These are phyloP conservation scores for Funneliformis mosseae DNA, from an alignment of 192 early-diverging fungal species.

Conservation along the genomic window DNA sequence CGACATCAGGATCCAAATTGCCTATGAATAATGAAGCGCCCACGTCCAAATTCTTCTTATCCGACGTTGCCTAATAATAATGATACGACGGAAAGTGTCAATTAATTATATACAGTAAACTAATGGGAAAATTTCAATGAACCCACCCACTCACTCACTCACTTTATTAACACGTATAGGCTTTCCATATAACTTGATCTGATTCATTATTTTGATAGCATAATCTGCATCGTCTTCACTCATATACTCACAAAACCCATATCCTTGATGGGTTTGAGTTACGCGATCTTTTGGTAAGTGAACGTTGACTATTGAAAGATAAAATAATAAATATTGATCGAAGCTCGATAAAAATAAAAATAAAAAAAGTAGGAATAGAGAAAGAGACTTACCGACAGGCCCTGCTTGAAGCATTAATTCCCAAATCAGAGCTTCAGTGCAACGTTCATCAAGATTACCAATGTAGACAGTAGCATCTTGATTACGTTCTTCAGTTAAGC, in stretches of 20 bases:
- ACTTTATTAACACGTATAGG: conserved; percentile 94
- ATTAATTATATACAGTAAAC: not conserved
- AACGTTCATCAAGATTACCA: conserved; percentile 95
- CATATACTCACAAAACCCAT: conserved; percentile 95
- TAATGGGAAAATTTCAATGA: not conserved
- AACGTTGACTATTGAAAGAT: conserved; percentile 73
- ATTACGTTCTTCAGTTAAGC: conserved; percentile 74
- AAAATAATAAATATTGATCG: conserved; percentile 1
- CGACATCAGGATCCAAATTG: conserved; percentile 89
- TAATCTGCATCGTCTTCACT: conserved; percentile 96
- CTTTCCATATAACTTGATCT: conserved; percentile 93
- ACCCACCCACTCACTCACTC: not conserved
- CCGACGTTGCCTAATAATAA: conserved; percentile 65
- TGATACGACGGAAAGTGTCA: not conserved
- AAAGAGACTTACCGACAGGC: conserved; percentile 68
- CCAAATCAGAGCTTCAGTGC: conserved; percentile 93
- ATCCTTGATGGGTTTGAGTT: conserved; percentile 91
- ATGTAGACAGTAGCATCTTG: conserved; percentile 98
- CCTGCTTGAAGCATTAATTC: conserved; percentile 99
- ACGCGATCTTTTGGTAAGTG: conserved; percentile 97
- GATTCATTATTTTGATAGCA: conserved; percentile 95
- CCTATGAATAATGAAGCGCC: conserved; percentile 97
- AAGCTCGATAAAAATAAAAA: not conserved
- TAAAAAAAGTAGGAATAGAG: not conserved
- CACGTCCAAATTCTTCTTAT: conserved; percentile 85